Base-by-base conservation (phyloP, 2,329 filamentous ascomycete genomes). In the Aspergillus brasiliensis region DNA sequence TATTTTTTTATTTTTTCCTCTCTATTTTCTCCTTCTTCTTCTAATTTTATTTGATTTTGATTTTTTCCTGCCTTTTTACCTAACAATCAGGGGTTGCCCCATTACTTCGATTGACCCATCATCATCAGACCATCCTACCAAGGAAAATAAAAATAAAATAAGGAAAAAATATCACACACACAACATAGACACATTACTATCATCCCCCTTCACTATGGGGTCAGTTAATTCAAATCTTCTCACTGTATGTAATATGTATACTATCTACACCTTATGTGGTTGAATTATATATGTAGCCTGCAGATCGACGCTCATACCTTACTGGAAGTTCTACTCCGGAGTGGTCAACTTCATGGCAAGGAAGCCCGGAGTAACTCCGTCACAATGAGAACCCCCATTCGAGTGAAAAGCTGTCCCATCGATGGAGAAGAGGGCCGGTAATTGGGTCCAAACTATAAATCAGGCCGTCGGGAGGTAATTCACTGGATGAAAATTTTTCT, bases 381-480 rank as follows among this genome's bases (percentile, higher is more conserved):
- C 51, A 54, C 38, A 25, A 44, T 54, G 38, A 44, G 44, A 54
- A 40, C 10, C 31, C 31, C 40, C 51, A 23, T 31, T 40, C 28
- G n/a, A 34, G 31, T 34, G 31, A 34, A 40, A 54, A 54, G 51
- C 23, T 28, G 51, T 19, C 51, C 51, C 51, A 53, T 53, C 19
- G 44, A 47, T 47, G 44, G 44, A 23, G 44, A 27, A 47, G 23
- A 47, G 37, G 51, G 8, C 51, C 19, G 38, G 38, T 46, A 21
- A 46, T 54, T 54, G 42, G 51, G 51, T 54, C 51, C 51, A 44
- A 54, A 54, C 37, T 54, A 54, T 54, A 54, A 48, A 44, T 17
- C 23, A 28, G 25, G 46, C 46, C 46, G 46, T n/a, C 46, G 46
- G 46, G 13, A 48, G n/a, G 46, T 48, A 10, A 48, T 48, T 25